Percentiles rank a stretch among this genome's conserved stretches.
phyloP scores from a whole-genome alignment of 257 asterid genomes.

The Fraxinus anomala region DNA sequence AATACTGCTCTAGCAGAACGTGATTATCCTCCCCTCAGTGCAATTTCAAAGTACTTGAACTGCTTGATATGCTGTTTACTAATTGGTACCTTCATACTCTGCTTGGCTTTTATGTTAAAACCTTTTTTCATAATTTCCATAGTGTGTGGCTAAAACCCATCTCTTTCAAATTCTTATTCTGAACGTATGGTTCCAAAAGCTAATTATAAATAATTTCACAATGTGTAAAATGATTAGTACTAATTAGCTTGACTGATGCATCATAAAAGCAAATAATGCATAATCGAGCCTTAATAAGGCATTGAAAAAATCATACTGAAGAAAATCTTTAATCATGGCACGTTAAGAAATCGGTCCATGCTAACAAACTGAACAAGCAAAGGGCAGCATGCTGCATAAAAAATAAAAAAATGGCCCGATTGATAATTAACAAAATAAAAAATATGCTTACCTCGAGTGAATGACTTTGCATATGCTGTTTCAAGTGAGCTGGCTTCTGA shows the following conservation, averaged over 20 bases:
- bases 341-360: neutral
- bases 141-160: neutral
- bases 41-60: neutral
- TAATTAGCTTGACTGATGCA: neutral
- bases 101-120: neutral
- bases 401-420: neutral
- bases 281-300: neutral
- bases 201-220: neutral
- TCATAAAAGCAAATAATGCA: neutral
- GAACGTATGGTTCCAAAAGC: neutral
- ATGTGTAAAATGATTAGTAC: neutral
- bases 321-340: neutral
- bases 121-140: neutral
- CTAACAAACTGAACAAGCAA: neutral
- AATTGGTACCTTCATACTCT: neutral
- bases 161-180: neutral
- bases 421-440: neutral
- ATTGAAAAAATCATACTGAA: neutral
- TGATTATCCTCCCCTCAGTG: neutral
- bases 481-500: constrained; percentile 78
- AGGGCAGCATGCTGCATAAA: neutral
- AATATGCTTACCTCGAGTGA: constrained; percentile 59
- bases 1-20: neutral
- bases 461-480: constrained; percentile 91
- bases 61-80: neutral